phyloP scores from a whole-genome alignment of 805 yeast species.

The Lipomyces spencermartinsiae region DNA sequence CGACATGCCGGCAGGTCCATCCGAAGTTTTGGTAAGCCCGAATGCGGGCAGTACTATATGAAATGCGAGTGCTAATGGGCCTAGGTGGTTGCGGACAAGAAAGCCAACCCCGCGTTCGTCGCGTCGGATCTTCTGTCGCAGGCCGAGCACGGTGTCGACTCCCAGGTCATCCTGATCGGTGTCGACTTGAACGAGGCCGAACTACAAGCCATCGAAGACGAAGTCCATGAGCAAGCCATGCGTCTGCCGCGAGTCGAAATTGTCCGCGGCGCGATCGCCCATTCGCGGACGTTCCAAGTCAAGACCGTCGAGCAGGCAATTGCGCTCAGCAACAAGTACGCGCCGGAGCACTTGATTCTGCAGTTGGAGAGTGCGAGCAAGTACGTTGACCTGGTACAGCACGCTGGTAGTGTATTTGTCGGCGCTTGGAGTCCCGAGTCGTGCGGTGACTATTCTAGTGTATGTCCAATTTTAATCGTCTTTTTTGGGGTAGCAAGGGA shows the following conservation, averaged over 20 bases:
- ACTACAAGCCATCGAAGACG: conserved; percentile 73
- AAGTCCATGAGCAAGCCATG: conserved; percentile 82
- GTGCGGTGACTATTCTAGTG: conserved; percentile 90
- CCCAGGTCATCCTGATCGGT: conserved; percentile 92
- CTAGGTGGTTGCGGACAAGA: conserved; percentile 69
- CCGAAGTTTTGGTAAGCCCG: conserved; percentile 80
- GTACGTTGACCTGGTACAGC: conserved; percentile 75
- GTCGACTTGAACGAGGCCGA: conserved; percentile 68
- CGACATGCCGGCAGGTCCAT: conserved; percentile 99
- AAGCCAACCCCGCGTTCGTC: conserved; percentile 92
- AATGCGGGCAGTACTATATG: background rate
- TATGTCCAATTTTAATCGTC: conserved; percentile 5
- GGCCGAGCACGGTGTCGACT: conserved; percentile 98
- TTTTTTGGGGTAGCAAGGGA: background rate
- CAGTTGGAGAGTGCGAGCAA: conserved; percentile 81
- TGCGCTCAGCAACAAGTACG: conserved; percentile 85
- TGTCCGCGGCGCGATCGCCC: conserved; percentile 88
- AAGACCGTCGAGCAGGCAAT: conserved; percentile 78
- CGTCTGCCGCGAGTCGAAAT: conserved; percentile 90
- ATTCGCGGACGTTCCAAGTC: conserved; percentile 81
- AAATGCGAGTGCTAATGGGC: background rate
- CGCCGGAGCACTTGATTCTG: conserved; percentile 96
- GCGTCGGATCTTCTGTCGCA: conserved; percentile 96
- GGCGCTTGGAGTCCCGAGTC: conserved; percentile 97
- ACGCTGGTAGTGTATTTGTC: conserved; percentile 96